These are phyloP conservation scores for Drechslerella coelobrocha DNA, from an alignment of 2,329 filamentous ascomycete species.

Conservation along the genomic window DNA sequence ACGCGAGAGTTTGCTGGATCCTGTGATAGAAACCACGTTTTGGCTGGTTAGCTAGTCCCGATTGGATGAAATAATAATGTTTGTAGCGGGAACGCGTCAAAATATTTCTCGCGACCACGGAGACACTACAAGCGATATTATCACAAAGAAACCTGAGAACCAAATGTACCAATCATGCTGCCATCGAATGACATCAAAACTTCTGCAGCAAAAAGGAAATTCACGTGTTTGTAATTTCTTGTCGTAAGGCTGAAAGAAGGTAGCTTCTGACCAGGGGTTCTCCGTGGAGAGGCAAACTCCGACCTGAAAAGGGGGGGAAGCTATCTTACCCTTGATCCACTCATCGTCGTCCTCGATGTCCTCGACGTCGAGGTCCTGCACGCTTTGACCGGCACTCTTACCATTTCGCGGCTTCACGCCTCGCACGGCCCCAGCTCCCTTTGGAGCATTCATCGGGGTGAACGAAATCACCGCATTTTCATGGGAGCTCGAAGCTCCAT, in stretches of 20 bases:
- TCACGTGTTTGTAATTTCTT: too few relatives aligned
- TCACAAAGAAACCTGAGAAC: too few relatives aligned
- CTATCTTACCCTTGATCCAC: not conserved
- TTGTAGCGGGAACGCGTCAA: constrained; percentile 18
- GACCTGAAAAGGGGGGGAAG: not conserved
- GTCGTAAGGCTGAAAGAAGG: too few relatives aligned
- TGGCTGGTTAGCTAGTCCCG: constrained; percentile 21
- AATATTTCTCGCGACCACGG: constrained; percentile 4
- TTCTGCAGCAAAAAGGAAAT: too few relatives aligned
- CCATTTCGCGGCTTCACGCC: constrained; percentile 14
- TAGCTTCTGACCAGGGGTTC: not conserved
- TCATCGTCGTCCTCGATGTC: constrained; percentile 26
- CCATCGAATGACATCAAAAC: too few relatives aligned
- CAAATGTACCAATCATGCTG: too few relatives aligned
- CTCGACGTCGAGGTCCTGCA: constrained; percentile 14
- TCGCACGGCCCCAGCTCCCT: not conserved
- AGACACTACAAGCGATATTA: not conserved
- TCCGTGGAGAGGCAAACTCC: not conserved
- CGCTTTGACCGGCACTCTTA: too few relatives aligned
- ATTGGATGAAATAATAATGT: constrained; percentile 11
- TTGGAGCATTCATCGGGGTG: constrained; percentile 34
- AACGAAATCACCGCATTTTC: constrained; percentile 21
- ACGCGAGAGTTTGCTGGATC: not conserved
- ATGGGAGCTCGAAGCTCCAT: constrained; percentile 17
- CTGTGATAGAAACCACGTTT: not conserved